Conservation (phyloP, 495 filamentous ascomycete species). For the Rhypophila decipiens region DNA sequence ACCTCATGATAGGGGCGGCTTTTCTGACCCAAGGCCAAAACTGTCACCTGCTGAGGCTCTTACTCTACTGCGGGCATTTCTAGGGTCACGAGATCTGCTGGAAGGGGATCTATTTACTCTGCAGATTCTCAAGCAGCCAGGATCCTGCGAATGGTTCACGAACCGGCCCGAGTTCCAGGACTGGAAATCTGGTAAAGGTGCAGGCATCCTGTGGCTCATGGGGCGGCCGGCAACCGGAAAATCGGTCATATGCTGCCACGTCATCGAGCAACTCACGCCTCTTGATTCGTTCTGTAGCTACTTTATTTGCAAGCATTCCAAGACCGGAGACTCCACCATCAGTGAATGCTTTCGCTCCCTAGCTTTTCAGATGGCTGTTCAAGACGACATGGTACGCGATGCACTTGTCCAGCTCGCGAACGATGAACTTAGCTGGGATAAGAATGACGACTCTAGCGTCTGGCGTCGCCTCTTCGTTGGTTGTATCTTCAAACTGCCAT, state of each 20-base stretch:
- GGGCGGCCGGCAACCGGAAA: slow-evolving; percentile 23
- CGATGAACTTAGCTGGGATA: slow-evolving; percentile 6
- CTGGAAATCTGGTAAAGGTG: slow-evolving; percentile 9
- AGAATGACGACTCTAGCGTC: slow-evolving; percentile 15
- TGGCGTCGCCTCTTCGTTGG: slow-evolving; percentile 20
- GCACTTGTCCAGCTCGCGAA: slow-evolving; percentile 14
- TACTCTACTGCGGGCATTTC: neutral
- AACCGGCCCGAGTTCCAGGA: slow-evolving; percentile 5
- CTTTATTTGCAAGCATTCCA: slow-evolving; percentile 12
- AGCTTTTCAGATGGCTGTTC: slow-evolving; percentile 22
- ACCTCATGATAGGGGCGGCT: no score
- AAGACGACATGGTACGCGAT: slow-evolving; percentile 15
- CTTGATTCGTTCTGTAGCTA: slow-evolving; percentile 6
- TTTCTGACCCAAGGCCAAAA: neutral
- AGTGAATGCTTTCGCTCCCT: slow-evolving; percentile 13
- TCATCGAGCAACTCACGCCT: slow-evolving; percentile 13
- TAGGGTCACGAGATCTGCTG: neutral
- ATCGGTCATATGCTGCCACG: slow-evolving; percentile 19
- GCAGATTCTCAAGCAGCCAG: slow-evolving; percentile 12
- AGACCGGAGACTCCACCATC: slow-evolving; percentile 4
- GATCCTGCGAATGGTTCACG: slow-evolving; percentile 23
- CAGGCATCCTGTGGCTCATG: slow-evolving; percentile 20
- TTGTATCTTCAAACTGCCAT: slow-evolving; percentile 16
- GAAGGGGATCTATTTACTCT: slow-evolving; percentile 14
- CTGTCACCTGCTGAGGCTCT: neutral